Base-by-base conservation (phyloP, 1,284 basidiomycete species). In the Blastosporella zonata region DNA sequence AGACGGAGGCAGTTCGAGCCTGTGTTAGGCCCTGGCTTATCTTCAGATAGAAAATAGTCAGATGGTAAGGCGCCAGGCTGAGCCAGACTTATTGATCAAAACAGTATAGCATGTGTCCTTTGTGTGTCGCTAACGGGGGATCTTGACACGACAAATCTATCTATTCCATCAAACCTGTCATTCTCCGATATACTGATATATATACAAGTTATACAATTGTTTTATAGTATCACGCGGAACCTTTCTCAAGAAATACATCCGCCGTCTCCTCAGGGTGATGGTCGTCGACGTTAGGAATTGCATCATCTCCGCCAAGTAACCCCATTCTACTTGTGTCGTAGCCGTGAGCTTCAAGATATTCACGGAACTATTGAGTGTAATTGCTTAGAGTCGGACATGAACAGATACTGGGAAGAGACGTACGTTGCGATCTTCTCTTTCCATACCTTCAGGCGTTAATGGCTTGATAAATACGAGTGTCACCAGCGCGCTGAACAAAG, bases 361-460 rank as follows among this genome's bases (percentile, higher is more conserved):
- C 76, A 54, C 89, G 87, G 80, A 94, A 94, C 78, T 86, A 33
- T n/a, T n/a, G 9, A 10, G 52, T 21, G n/a, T 31, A 20, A 2
- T 34, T 5, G 31, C 33, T n/a, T 47, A 41, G 3, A 31, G 29
- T 7, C 29, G 8, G 20, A 7, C 25, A 2, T 17, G n/a, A 18
- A 45, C 21, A 34, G 17, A 8, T 38, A n/a, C 1, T 37, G 15
- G 20, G 25, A 15, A 20, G 36, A 22, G 52, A 63, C 75, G 43
- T 61, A 84, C 84, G 55, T 67, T 68, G 27, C 64, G 67, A 65
- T 95, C 91, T 67, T 94, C 91, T 39, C 78, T 72, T 18, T 68
- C 68, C 89, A 95, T 93, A 36, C 87, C 84, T 57, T 96, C 90
- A 21, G 82, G 77, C n/a, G 73, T 72, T 46, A 95, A 77, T 37